phyloP scores from a whole-genome alignment of 1,139 yeast genomes.

The Yamadazyma conglobata region DNA sequence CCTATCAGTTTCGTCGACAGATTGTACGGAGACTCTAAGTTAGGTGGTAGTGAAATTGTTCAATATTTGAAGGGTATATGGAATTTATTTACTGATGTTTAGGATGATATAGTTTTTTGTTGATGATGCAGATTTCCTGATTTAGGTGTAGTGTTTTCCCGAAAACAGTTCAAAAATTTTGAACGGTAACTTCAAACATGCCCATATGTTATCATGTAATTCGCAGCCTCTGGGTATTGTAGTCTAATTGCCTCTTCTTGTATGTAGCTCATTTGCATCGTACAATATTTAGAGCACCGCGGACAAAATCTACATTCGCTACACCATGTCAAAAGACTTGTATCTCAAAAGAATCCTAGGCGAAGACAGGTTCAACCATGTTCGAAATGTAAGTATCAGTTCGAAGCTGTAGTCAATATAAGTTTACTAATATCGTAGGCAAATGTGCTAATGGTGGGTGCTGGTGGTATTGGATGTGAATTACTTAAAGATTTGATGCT shows the following conservation, averaged over 20 bases:
- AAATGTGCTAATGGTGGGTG: slow-evolving; percentile 88
- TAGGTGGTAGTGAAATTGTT: slow-evolving; percentile 80
- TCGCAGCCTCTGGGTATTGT: no score
- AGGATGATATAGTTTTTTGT: slow-evolving; percentile 10
- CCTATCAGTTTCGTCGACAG: slow-evolving; percentile 81
- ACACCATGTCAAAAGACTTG: slow-evolving; percentile 33
- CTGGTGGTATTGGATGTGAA: slow-evolving; percentile 99
- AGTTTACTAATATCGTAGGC: slow-evolving; percentile 18
- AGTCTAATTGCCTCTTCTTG: no score
- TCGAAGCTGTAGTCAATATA: not conserved
- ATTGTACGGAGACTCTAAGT: slow-evolving; percentile 74
- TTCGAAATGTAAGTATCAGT: slow-evolving; percentile 21
- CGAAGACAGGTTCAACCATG: slow-evolving; percentile 23
- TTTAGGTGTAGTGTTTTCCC: not conserved
- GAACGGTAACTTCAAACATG: no score
- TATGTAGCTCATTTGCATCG: no score
- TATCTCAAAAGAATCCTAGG: slow-evolving; percentile 47
- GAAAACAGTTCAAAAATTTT: no score
- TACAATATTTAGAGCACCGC: no score
- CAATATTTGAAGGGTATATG: slow-evolving; percentile 75
- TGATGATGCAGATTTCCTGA: not conserved
- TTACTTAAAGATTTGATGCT: slow-evolving; percentile 79
- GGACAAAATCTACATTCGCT: no score
- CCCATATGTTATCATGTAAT: no score
- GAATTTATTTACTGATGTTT: slow-evolving; percentile 64